Evolutionary conservation across 1,284 basidiomycete genomes (phyloP), one percentile per base, ranked within the genome.

Genomic region (Cutaneotrichosporon sp.): DNA sequence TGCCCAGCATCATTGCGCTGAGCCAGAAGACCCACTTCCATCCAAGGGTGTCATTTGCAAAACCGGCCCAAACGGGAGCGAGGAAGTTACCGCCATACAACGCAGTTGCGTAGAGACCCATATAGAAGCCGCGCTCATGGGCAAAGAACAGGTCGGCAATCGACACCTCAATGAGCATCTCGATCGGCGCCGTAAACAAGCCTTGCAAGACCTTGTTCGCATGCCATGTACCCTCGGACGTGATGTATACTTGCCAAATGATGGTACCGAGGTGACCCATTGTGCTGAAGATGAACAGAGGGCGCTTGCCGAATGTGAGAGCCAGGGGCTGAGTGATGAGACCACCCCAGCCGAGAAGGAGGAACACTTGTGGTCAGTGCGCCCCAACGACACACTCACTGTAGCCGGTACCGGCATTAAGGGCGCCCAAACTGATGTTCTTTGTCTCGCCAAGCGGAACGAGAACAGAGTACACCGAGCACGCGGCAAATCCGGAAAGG

Each of bases 271-370:
- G 34, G 21, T 61, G 42, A 1, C 40, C 64, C 16, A 65, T n/a
- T 7, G 58, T 51, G 21, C 58, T 62, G 47, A 67, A 30, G 18
- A 73, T 30, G 56, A 69, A 73, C 32, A 73, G 34, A 0, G 66
- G 66, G 2, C 70, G 65, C 52, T 72, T 72, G 47, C 72, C 72
- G 31, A 68, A 70, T 2, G 65, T 64, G 31, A 68, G 40, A 1
- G 72, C 70, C 10, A 73, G 61, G 6, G 72, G 70, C 36, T 71
- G 69, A 7, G 65, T 66, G 50, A 73, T 61, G 7, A 73, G 60
- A 4, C 69, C 69, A 11, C 70, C 70, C 62, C 70, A 69, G 7
- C 72, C 72, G n/a, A 72, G 66, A 21, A 71, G 56, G 6, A 71
- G 64, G 59, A 67, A 67, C 64, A 68, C 69, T 67, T 67, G 59